A percentile compares a stretch with the other conserved stretches of the same genome.
These are phyloP conservation scores for Pythium scleroteichum DNA, from an alignment of 352 stramenopile genomes.

Conservation along the genomic window DNA sequence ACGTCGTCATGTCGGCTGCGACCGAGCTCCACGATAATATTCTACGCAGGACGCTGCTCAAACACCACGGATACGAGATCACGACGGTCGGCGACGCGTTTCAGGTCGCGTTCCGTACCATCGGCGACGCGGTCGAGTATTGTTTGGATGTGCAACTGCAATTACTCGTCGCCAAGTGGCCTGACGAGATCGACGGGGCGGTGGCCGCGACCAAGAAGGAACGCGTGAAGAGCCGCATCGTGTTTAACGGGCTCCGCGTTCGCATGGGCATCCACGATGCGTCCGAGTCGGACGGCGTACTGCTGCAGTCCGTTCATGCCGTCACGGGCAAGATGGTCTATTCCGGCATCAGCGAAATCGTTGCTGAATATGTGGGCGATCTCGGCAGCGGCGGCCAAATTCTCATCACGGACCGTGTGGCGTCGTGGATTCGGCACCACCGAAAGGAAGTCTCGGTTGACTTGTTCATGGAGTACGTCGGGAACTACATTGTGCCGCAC, in stretches of 20 bases:
- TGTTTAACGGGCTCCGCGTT: conserved; percentile 29
- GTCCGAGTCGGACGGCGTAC: background rate
- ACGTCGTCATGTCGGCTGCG: conserved; percentile 28
- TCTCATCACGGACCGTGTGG: conserved; percentile 9
- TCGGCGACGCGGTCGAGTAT: conserved; percentile 56
- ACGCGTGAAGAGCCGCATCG: background rate
- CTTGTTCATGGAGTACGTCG: conserved; percentile 34
- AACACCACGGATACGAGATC: conserved; percentile 65
- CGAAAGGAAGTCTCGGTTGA: conserved; percentile 13
- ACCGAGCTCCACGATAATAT: conserved; percentile 32
- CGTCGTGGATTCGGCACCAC: conserved; percentile 7
- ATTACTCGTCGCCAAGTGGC: conserved; percentile 17
- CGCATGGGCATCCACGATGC: conserved; percentile 32
- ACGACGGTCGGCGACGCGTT: conserved; percentile 65
- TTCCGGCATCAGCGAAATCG: conserved; percentile 22
- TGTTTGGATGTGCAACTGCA: conserved; percentile 58
- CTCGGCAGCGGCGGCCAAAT: conserved; percentile 30
- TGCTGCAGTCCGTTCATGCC: conserved; percentile 12
- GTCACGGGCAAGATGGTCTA: conserved; percentile 31
- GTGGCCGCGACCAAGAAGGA: background rate
- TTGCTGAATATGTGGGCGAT: conserved; percentile 28
- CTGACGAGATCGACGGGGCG: background rate
- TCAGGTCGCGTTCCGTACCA: conserved; percentile 63
- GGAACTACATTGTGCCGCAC: conserved; percentile 39
- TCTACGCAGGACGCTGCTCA: conserved; percentile 22